Percentiles rank a stretch among this genome's conserved stretches.
phyloP scores from a whole-genome alignment of 139 green algal species.

The Astrephomene gubernaculifera region DNA sequence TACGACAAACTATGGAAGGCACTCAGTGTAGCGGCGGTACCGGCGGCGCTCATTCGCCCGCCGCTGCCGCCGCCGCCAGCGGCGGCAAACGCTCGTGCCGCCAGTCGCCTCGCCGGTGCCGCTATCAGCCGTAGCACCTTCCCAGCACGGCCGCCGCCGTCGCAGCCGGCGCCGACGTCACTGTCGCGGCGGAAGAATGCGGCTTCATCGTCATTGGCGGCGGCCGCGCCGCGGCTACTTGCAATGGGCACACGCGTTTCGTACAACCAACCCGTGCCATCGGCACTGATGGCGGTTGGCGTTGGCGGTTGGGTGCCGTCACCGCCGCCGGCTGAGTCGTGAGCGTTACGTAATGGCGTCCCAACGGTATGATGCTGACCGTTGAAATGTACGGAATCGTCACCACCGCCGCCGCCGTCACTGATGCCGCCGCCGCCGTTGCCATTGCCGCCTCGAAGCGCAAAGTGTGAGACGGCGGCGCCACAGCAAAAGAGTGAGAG shows the following conservation, averaged over 20 bases:
- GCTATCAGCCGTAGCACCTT: background rate
- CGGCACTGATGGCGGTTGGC: background rate
- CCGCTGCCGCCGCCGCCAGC: background rate
- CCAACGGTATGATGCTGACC: too few species aligned
- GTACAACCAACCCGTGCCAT: background rate
- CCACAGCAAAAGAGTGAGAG: conserved; percentile 90
- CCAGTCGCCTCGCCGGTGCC: conserved; percentile 15
- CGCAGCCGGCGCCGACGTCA: background rate
- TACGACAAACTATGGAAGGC: conserved; percentile 59
- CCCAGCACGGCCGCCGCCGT: background rate
- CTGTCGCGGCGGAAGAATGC: background rate
- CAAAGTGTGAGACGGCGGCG: conserved; percentile 83
- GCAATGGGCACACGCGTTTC: background rate
- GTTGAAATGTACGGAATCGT: too few species aligned
- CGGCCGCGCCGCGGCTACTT: too few species aligned
- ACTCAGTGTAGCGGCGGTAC: background rate
- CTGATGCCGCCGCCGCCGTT: background rate
- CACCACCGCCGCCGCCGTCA: background rate
- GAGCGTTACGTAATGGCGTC: too few species aligned
- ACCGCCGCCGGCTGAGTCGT: background rate
- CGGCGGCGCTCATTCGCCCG: conserved; percentile 45
- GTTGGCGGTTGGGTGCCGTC: background rate
- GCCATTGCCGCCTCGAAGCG: conserved; percentile 68
- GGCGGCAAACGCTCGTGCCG: conserved; percentile 1
- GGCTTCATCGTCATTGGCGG: too few species aligned